phyloP scores from a whole-genome alignment of 2,329 filamentous ascomycete species.

The Acrocalymma vagum region DNA sequence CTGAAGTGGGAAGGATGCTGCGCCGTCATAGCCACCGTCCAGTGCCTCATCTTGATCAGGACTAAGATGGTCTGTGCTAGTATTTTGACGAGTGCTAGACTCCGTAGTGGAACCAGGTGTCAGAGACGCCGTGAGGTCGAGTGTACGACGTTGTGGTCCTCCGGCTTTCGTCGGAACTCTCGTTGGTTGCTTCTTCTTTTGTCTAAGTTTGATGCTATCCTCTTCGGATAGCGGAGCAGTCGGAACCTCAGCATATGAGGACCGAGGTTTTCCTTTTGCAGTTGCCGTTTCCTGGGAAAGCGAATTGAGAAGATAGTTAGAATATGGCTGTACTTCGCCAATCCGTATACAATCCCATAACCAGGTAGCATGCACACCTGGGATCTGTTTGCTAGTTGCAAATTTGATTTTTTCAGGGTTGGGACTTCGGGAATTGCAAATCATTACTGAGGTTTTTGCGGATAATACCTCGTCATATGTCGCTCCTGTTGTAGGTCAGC shows the following conservation, averaged over 20 bases:
- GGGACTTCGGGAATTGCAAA: slow-evolving; percentile 69
- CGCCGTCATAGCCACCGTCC: slow-evolving; percentile 27
- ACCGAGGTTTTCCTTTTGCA: slow-evolving; percentile 17
- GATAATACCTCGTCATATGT: slow-evolving; percentile 82
- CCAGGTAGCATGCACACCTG: slow-evolving; percentile 84
- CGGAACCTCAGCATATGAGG: slow-evolving; percentile 22
- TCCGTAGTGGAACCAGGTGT: slow-evolving; percentile 29
- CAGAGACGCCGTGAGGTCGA: slow-evolving; percentile 33
- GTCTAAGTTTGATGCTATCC: slow-evolving; percentile 26
- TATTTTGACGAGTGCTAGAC: slow-evolving; percentile 17
- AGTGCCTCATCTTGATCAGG: slow-evolving; percentile 19
- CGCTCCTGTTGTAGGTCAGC: slow-evolving; percentile 63
- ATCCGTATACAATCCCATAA: slow-evolving; percentile 79
- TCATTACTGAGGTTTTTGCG: slow-evolving; percentile 74
- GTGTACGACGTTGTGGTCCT: slow-evolving; percentile 21
- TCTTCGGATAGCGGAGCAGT: slow-evolving; percentile 32
- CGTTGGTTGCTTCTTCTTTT: slow-evolving; percentile 26
- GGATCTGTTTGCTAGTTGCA: slow-evolving; percentile 77
- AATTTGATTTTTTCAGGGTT: slow-evolving; percentile 81
- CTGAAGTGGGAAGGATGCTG: slow-evolving; percentile 34
- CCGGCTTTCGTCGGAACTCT: slow-evolving; percentile 24
- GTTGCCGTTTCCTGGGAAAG: slow-evolving; percentile 19
- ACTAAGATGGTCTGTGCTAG: slow-evolving; percentile 12
- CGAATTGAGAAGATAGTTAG: slow-evolving; percentile 47
- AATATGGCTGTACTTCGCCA: slow-evolving; percentile 58